Evolutionary conservation across 306 rosid species (phyloP).

Genomic region (Quercus engelmannii): DNA sequence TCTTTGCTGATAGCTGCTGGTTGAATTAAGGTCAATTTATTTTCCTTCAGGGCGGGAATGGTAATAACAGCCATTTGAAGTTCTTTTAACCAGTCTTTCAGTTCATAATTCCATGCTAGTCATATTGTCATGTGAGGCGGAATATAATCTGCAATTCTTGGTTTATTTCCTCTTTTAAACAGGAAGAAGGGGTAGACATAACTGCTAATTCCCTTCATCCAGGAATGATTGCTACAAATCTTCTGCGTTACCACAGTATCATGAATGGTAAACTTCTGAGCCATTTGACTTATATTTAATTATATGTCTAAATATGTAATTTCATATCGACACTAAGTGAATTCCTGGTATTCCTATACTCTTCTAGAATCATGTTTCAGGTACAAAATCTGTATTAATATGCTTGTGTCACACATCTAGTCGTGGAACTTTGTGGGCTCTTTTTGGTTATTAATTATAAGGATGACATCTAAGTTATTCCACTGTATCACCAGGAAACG

Average conservation of each 20-base stretch:
- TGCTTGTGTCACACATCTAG: background rate
- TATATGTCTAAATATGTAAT: background rate
- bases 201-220: conserved; percentile 79
- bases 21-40: background rate
- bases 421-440: background rate
- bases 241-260: conserved; percentile 46
- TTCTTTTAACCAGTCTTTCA: background rate
- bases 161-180: conserved; percentile 10
- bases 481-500: background rate
- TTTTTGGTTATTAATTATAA: background rate
- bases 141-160: background rate
- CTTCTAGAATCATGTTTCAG: background rate
- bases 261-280: conserved; percentile 43
- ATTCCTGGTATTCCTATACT: background rate
- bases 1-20: background rate
- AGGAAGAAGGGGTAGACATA: conserved; percentile 76
- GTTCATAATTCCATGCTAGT: background rate
- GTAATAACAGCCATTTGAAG: background rate
- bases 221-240: conserved; percentile 65
- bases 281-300: background rate
- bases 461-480: background rate
- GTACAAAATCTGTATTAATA: conserved; percentile 2
- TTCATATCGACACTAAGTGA: background rate
- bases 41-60: background rate
- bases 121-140: background rate